A percentile compares a stretch with the other conserved stretches of the same genome.
These are phyloP conservation scores for Penicillium riverlandense DNA, from an alignment of 495 filamentous ascomycete species.

Conservation along the genomic window DNA sequence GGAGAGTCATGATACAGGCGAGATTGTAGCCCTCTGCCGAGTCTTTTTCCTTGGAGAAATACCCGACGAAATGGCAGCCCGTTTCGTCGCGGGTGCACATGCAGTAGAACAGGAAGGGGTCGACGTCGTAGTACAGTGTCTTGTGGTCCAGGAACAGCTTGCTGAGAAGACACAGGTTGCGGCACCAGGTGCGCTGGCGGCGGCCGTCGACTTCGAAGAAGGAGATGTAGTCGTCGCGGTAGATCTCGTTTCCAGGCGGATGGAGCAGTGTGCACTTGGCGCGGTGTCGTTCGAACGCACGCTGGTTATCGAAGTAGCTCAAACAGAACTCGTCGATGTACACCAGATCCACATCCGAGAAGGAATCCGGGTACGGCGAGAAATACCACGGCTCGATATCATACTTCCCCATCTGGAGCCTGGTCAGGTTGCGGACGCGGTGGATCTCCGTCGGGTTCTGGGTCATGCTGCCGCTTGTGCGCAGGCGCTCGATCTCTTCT, in stretches of 20 bases:
- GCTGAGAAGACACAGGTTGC: constrained; percentile 86
- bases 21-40: constrained; percentile 94
- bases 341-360: constrained; percentile 77
- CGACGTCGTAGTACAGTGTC: constrained; percentile 99
- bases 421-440: constrained; percentile 86
- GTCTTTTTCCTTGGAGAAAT: constrained; percentile 98
- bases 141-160: constrained; percentile 99
- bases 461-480: constrained; percentile 93
- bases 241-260: constrained; percentile 96
- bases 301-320: constrained; percentile 73
- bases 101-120: constrained; percentile 97
- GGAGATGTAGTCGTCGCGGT: constrained; percentile 86
- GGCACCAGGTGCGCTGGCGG: constrained; percentile 93
- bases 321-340: constrained; percentile 98
- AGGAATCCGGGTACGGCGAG: constrained; percentile 87
- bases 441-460: constrained; percentile 97
- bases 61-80: constrained; percentile 89
- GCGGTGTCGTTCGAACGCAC: constrained; percentile 77
- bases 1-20: constrained; percentile 92
- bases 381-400: constrained; percentile 98
- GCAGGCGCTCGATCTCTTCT: constrained; percentile 92
- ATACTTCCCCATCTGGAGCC: constrained; percentile 85
- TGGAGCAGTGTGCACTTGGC: constrained; percentile 86
- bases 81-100: constrained; percentile 83
- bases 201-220: constrained; percentile 98